These are phyloP conservation scores for Lonicera japonica DNA, from an alignment of 129 eudicot species.

Conservation along the genomic window DNA sequence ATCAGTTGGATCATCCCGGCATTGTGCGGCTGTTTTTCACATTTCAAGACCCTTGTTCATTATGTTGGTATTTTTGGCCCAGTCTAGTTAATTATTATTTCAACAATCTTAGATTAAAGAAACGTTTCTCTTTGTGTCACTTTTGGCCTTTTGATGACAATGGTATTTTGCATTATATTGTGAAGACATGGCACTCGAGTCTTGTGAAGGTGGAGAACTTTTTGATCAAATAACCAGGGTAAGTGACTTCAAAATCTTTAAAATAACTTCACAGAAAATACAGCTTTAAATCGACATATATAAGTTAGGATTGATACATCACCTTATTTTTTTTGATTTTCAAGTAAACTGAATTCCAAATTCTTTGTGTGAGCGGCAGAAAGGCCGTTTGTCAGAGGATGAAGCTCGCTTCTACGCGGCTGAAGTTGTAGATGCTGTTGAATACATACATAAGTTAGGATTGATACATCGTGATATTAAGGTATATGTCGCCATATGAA, in stretches of 20 bases:
- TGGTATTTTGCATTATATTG: slow-evolving; percentile 18
- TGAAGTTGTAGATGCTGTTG: slow-evolving; percentile 93
- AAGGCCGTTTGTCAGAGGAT: slow-evolving; percentile 81
- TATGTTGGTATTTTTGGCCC: slow-evolving; percentile 59
- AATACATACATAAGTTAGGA: slow-evolving; percentile 85
- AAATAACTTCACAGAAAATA: too few relatives aligned
- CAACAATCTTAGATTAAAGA: slow-evolving; percentile 1
- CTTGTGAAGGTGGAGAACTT: slow-evolving; percentile 99
- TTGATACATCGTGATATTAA: slow-evolving; percentile 92
- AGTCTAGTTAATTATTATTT: not conserved
- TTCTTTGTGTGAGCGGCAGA: slow-evolving; percentile 47
- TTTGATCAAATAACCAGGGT: slow-evolving; percentile 98
- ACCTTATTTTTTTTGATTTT: too few relatives aligned
- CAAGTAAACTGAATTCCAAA: too few relatives aligned
- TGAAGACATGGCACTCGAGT: slow-evolving; percentile 96
- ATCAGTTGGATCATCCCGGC: slow-evolving; percentile 97
- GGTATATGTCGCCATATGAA: slow-evolving; percentile 32
- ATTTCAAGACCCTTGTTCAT: slow-evolving; percentile 86
- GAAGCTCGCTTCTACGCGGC: slow-evolving; percentile 92
- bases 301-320: too few relatives aligned
- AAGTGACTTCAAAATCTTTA: slow-evolving; percentile 16
- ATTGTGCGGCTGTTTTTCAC: slow-evolving; percentile 77
- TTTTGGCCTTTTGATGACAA: slow-evolving; percentile 17
- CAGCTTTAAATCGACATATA: not conserved
- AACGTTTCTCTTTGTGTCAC: slow-evolving; percentile 1